Conservation (phyloP, 192 early-diverging fungal species). For the Coemansia sp. region DNA sequence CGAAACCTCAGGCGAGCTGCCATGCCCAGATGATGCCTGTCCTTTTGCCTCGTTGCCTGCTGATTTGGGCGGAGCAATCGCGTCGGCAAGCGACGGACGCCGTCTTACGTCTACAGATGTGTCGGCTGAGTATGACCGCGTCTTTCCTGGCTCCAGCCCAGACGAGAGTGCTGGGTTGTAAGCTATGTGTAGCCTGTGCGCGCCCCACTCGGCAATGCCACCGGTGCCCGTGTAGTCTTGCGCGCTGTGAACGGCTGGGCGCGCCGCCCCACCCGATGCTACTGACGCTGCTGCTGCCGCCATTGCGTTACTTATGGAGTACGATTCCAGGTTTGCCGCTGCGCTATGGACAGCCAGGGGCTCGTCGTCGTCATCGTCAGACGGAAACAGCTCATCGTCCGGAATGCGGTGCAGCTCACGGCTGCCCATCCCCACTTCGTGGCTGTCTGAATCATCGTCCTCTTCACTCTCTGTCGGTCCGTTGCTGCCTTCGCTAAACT, state of each 20-base stretch:
- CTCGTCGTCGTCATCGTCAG: constrained; percentile 39
- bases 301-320: constrained; percentile 23
- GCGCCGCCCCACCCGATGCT: constrained; percentile 2
- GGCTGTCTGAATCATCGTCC: not conserved
- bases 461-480: constrained; percentile 16
- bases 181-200: constrained; percentile 45
- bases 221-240: constrained; percentile 51
- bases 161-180: constrained; percentile 30
- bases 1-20: constrained; percentile 23
- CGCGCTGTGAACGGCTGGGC: constrained; percentile 20
- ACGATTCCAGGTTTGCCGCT: constrained; percentile 18
- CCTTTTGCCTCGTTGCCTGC: constrained; percentile 22
- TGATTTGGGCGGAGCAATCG: constrained; percentile 43
- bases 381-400: constrained; percentile 49
- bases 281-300: not conserved
- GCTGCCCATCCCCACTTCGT: constrained; percentile 3
- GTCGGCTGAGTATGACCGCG: constrained; percentile 46
- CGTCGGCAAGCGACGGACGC: constrained; percentile 51
- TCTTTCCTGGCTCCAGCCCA: constrained; percentile 17
- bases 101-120: constrained; percentile 30
- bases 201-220: constrained; percentile 55
- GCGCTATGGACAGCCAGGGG: not conserved
- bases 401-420: constrained; percentile 27
- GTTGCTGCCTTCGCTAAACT: constrained; percentile 42
- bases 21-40: constrained; percentile 13